Base-by-base conservation (phyloP, 2,329 filamentous ascomycete genomes). In the Fusarium buxicola region DNA sequence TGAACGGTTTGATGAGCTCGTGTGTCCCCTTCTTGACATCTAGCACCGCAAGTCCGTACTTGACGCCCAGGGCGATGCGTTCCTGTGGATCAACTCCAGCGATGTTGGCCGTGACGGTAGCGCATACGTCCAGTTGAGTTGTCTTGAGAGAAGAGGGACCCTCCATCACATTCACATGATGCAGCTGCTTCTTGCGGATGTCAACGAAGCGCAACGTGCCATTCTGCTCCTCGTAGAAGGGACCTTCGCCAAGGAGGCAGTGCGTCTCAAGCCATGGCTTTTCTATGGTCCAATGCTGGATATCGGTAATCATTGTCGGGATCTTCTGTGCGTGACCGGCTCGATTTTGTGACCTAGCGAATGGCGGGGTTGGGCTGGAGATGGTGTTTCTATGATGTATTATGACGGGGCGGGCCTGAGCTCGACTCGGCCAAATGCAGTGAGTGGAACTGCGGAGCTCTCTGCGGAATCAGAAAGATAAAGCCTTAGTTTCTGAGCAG, bases 11-110 rank as follows among this genome's bases (percentile, higher is more conserved):
- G 55, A 88, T 65, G 61, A 88, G 82, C 68, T 86, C 80, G 68
- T 85, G 85, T 46, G 73, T 66, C 45, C 82, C 86, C 18, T 82
- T 80, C 69, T 77, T 77, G 60, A 89, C 86, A 73, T 96, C 86
- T 66, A 94, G 83, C 48, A 92, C 81, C n/a, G 92, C 93, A 69
- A 92, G 86, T 58, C 93, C 93, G 74, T 89, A 85, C 80, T 97
- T 96, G 73, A 91, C 87, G 39, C 89, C 93, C 67, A 94, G 85
- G 54, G 92, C 80, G 74, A 97, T 89, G 72, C 88, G 86, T 45
- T 90, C 80, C 44, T 73, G 74, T 4, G 85, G 80, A 72, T 88
- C 84, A 44, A 81, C 79, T 59, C 89, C 86, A 63, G 87, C 84
- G 65, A 97, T 92, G 75, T 97, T 90, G 50, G 90, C 90, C 35